Base-by-base conservation (phyloP, 1,284 basidiomycete genomes). In the Melampsora medusae region DNA sequence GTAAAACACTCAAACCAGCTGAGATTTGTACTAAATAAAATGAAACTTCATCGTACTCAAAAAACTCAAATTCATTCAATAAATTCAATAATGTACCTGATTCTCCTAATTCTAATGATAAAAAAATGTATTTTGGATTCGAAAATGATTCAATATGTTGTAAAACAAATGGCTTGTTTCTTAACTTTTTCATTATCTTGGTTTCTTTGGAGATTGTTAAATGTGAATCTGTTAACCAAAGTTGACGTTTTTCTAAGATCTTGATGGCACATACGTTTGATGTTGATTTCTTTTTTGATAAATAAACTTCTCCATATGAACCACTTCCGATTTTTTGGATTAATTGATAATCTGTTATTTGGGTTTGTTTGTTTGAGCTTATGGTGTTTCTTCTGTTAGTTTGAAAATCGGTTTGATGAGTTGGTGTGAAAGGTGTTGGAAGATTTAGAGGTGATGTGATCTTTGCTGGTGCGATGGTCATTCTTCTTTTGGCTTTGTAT, bases 91-190 rank as follows among this genome's bases (percentile, higher is more conserved):
- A 75, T 60, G 80, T 79, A 22, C 81, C 81, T 33, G 80, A 80
- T 49, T 79, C 76, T 48, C 78, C 79, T 22, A 79, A 79, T 60
- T 81, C 80, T 78, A 81, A 80, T 28, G 80, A 77, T 61, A 81
- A 79, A 72, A 79, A 80, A 67, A 25, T 33, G 28, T 46, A 48
- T 49, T 50, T 48, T 1, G 33, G 48, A 67, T 68, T 68, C 10
- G 67, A 68, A 31, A 68, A 68, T 16, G 22, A 22, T 33, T 69
- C 31, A 28, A 33, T 60, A 0, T 42, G 35, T 42, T 56, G 65
- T 31, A 42, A 31, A 1, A 67, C 5, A 22, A 67, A 75, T 10
- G 65, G 72, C 5, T 33, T 42, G 1, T 33, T 4, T 7, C 56
- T 61, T 10, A 73, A 48, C 17, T 35, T 31, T 9, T 38, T 33